Evolutionary conservation across 768 basidiomycete species (phyloP), one percentile per base, ranked within the genome.

Genomic region (Pulveroboletus sp.): DNA sequence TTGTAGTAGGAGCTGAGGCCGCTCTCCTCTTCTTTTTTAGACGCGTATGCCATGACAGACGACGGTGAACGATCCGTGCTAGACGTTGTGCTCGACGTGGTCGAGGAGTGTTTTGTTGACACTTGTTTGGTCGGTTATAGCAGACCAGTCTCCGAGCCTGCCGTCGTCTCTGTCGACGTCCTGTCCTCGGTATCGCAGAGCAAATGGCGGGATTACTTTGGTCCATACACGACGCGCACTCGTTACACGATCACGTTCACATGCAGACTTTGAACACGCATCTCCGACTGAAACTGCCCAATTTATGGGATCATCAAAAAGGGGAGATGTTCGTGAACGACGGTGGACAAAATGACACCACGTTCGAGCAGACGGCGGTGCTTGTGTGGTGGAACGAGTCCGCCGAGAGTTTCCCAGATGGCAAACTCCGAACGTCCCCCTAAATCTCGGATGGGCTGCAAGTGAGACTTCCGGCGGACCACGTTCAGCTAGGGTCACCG

Each of bases 11-110:
- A 81, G 76, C 89, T 92, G 61, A 96, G 82, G 47, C 90, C 86
- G 69, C 80, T 84, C 75, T 96, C 94, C 64, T 97, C 95, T 72
- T 98, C 94, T 77, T 94, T 94, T 78, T 98, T 98, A 58, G 86
- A 91, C 63, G 79, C 77, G 71, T 89, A 85, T 58, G 84, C 79
- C 82, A 89, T 81, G 65, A 71, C 73, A 63, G 79, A 77, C 60
- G 76, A 74, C 52, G 72, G 39, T 51, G 51, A 54, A 37, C 39
- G 41, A 53, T 53, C 50, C 47, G 43, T 49, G 55, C 52, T 24
- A 43, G 49, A 55, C 43, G 47, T 43, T 39, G 53, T 28, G 35
- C 48, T 54, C 59, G 15, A 61, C 62, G 66, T 65, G 54, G 60
- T 59, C 53, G 31, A 45, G 33, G 32, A 33, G 46, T 47, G 17